Evolutionary conservation across 176 grass and related monocot species (phyloP).

Genomic region (Stipa capillata): DNA sequence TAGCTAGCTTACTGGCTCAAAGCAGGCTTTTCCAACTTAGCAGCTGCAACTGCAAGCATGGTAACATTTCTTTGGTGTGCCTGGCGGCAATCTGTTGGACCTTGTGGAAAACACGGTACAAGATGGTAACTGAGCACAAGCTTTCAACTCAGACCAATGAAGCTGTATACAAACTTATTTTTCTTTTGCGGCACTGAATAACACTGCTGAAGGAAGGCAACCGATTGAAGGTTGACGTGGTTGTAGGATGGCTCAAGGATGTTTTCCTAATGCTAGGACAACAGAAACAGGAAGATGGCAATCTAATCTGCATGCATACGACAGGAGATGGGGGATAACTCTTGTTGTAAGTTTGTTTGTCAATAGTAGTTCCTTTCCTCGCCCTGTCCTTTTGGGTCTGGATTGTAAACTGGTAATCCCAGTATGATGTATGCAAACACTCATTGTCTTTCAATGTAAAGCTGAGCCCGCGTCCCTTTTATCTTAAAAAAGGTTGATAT

Average conservation of each 20-base stretch:
- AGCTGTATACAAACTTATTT: not conserved
- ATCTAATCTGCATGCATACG: not conserved
- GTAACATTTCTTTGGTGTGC: not conserved
- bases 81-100: not conserved
- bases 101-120: not conserved
- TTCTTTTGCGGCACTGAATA: not conserved
- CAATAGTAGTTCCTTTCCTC: not conserved
- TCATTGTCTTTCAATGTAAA: not conserved
- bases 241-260: not conserved
- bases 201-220: not conserved
- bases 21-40: too few species aligned
- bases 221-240: not conserved
- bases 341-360: not conserved
- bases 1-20: too few species aligned
- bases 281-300: not conserved
- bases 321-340: not conserved
- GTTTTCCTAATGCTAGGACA: not conserved
- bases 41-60: not conserved
- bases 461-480: not conserved
- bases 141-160: not conserved
- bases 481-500: not conserved
- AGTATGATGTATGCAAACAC: not conserved
- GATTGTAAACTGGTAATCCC: not conserved
- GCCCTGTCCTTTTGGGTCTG: not conserved
- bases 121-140: not conserved